These are phyloP conservation scores for Calonectria naviculata DNA, from an alignment of 2,329 filamentous ascomycete species.

Conservation along the genomic window DNA sequence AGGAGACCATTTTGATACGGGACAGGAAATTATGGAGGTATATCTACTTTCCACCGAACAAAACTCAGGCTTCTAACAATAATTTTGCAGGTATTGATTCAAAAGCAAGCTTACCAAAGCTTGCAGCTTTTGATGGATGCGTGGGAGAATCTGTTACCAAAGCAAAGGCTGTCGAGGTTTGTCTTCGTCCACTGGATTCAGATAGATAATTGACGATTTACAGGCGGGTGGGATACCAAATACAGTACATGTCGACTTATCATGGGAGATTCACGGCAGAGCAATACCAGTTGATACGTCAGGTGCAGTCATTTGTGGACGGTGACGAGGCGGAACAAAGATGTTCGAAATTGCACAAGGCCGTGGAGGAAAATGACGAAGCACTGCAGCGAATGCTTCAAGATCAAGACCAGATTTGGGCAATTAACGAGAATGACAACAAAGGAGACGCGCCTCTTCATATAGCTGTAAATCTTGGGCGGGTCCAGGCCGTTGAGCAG, in stretches of 20 bases:
- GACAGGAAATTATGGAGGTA: background rate
- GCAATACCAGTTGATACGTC: background rate
- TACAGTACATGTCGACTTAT: background rate
- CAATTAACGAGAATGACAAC: background rate
- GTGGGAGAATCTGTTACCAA: slow-evolving; percentile 25
- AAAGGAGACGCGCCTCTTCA: background rate
- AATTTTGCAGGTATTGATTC: rapidly evolving
- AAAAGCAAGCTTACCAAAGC: rapidly evolving
- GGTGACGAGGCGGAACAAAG: rapidly evolving
- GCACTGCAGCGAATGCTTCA: background rate
- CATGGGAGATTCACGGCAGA: background rate
- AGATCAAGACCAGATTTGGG: slow-evolving; percentile 15
- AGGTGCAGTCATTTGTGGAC: background rate
- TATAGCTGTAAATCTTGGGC: rapidly evolving
- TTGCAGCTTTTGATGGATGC: background rate
- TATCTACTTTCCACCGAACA: rapidly evolving
- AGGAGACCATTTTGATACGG: rapidly evolving
- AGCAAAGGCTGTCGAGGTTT: slow-evolving; percentile 23
- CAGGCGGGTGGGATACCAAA: rapidly evolving
- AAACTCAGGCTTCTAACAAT: rapidly evolving
- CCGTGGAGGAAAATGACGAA: background rate
- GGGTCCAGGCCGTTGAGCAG: background rate
- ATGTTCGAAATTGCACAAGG: background rate
- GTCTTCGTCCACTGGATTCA: background rate
- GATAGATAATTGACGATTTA: background rate